Evolutionary conservation across 2,329 filamentous ascomycete genomes (phyloP), one percentile per base, ranked within the genome.

Genomic region (Plenodomus biglobosus): DNA sequence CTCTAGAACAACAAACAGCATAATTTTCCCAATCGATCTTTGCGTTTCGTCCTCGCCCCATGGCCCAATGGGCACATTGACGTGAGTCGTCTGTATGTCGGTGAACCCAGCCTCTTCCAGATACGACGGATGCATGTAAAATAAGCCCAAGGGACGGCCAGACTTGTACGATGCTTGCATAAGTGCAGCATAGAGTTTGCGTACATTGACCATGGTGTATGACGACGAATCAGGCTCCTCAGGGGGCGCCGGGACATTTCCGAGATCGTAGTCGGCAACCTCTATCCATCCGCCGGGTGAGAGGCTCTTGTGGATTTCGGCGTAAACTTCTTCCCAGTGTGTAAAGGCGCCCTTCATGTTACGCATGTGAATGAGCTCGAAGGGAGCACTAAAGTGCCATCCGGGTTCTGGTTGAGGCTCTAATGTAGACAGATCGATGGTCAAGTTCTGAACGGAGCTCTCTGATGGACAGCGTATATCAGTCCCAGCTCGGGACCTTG

Each of bases 341-440:
- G 69, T 58, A 48, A 80, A 79, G 3, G 72, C 73, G 27, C 77
- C 77, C 21, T 75, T 74, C 42, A 80, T 70, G 39, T 73, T 73
- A 41, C 78, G 75, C 8, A 79, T 56, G 51, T 80, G 78, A 40
- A 80, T 75, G 24, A 79, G 68, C 44, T 79, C 76, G 60, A 78
- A 80, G 1, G 73, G 69, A 5, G 75, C 68, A 45, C 73, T 73
- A 49, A 78, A 79, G 36, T 76, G 72, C 78, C 78, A 80, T 18
- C 69, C 68, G 1, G 62, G 62, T 38, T 61, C 58, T 2, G 56
- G 54, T 19, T 55, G 58, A 1, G 59, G 47, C 3, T 58, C 51
- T 4, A 69, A 58, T 3, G 46, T 48, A 21, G 55, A 60, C 1
- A 55, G 56, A 15, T 70, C 59, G 37, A 61, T 62, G 19, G 58